A percentile compares a stretch with the other conserved stretches of the same genome.
phyloP scores from a whole-genome alignment of 208 protist species.

The Wallacemonas sp. region DNA sequence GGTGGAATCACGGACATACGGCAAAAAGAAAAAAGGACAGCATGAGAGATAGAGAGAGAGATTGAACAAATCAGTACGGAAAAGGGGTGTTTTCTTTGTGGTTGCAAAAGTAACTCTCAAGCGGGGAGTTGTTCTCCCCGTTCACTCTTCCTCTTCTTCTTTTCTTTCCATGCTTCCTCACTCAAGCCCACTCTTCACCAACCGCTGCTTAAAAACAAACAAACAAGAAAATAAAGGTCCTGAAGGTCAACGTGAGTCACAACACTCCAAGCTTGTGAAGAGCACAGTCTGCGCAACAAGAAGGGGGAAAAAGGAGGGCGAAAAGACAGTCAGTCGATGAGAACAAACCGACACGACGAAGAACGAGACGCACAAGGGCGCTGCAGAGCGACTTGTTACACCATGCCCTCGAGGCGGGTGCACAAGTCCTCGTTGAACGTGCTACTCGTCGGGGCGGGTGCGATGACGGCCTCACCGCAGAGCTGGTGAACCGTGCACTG shows the following conservation, averaged over 20 bases:
- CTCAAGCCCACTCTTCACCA: too few species aligned
- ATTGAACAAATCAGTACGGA: constrained; percentile 9
- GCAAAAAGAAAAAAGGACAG: constrained; percentile 5
- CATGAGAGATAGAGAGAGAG: constrained; percentile 3
- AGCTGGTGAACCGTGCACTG: constrained; percentile 26
- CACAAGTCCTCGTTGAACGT: constrained; percentile 40
- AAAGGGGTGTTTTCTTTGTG: background rate
- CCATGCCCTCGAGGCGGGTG: constrained; percentile 19
- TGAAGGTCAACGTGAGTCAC: too few species aligned
- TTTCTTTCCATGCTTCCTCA: too few species aligned
- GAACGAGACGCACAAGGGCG: background rate
- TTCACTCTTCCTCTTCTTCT: too few species aligned
- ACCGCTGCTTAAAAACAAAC: background rate
- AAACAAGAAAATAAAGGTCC: too few species aligned
- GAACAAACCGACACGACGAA: background rate
- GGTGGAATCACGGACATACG: too few species aligned
- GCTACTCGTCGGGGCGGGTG: constrained; percentile 29
- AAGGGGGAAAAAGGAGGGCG: background rate
- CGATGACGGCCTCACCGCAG: constrained; percentile 29
- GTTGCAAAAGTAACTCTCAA: too few species aligned
- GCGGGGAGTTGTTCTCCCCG: too few species aligned
- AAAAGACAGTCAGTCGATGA: background rate
- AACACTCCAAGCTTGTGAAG: too few species aligned
- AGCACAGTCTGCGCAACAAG: background rate
- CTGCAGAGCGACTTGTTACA: background rate